Evolutionary conservation across 768 basidiomycete species (phyloP), one percentile per base, ranked within the genome.

Genomic region (Austroboletus festivus): DNA sequence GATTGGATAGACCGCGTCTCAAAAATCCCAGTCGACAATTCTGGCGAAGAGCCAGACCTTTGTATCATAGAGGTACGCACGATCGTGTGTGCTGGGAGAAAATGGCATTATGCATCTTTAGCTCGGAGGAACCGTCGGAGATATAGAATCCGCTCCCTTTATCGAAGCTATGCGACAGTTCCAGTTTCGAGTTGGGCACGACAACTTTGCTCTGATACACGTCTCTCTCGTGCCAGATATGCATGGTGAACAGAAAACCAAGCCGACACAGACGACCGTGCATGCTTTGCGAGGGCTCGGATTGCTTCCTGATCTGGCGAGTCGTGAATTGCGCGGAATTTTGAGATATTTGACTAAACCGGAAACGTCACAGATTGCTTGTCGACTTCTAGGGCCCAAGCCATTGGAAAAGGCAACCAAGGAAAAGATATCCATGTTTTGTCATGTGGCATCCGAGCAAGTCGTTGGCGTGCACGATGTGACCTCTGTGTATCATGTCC

Each of bases 81-180:
- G 48, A 51, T 20, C 44, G 23, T 44, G 43, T 20, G 22, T 33
- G 38, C 44, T 34, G 28, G 46, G 19, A 28, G n/a, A 15, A 47
- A 33, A 23, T 12, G 3, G 45, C 42, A n/a, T 60, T 46, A 57
- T 30, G 19, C 16, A 5, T 33, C 13, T 6, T n/a, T 52, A 94
- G 92, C 87, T 99, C 52, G 95, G 95, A 47, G 95, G 95, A 19
- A 99, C 95, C 0, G 95, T 99, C 15, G 95, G 95, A 38, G 95
- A 99, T 61, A 99, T 99, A 65, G 95, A 99, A 61, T 96, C 93
- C 6, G 94, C 94, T 3, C 95, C 95, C 3, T 99, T 99, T 68
- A 78, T 99, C 39, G 95, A 99, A 68, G 95, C 95, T 1, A 93
- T 99, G 88, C 85, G 95, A n/a, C 95, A 99, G 68, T 99, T 99